Percentiles rank a stretch among this genome's conserved stretches.
Conservation (phyloP, 108 stramenopile species). For the Seminavis robusta region DNA sequence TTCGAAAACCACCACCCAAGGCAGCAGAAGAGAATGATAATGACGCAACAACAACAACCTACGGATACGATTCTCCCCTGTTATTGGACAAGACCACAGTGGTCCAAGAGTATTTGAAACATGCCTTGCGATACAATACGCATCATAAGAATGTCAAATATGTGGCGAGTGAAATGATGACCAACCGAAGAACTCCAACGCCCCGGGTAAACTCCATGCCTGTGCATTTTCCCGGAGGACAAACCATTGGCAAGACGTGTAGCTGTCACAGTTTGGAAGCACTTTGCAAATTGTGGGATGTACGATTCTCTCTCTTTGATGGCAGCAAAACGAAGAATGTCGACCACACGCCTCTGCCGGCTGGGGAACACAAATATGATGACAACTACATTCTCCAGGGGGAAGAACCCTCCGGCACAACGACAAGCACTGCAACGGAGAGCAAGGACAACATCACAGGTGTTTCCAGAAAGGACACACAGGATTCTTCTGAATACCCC, state of each 20-base stretch:
- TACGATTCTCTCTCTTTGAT: conserved; percentile 13
- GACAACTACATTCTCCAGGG: conserved; percentile 45
- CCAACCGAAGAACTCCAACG: conserved; percentile 65
- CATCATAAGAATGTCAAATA: conserved; percentile 94
- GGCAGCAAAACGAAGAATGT: not conserved
- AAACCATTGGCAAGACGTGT: conserved; percentile 65
- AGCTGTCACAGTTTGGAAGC: conserved; percentile 53
- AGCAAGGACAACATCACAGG: no score
- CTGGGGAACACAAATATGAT: conserved; percentile 47
- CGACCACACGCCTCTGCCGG: not conserved
- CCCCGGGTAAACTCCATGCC: conserved; percentile 45
- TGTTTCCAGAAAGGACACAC: no score
- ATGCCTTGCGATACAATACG: conserved; percentile 65
- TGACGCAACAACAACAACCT: not conserved
- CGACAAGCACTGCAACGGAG: no score
- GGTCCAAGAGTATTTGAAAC: conserved; percentile 79
- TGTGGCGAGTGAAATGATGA: conserved; percentile 95
- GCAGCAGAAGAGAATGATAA: not conserved
- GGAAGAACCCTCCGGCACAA: not conserved
- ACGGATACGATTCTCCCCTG: conserved; percentile 50
- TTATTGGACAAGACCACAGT: conserved; percentile 73
- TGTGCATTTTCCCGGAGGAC: conserved; percentile 47
- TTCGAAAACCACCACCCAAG: conserved; percentile 29
- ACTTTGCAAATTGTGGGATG: conserved; percentile 75
- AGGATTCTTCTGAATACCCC: no score